Base-by-base conservation (phyloP, 1,139 yeast species). In the Hansenula sp. region DNA sequence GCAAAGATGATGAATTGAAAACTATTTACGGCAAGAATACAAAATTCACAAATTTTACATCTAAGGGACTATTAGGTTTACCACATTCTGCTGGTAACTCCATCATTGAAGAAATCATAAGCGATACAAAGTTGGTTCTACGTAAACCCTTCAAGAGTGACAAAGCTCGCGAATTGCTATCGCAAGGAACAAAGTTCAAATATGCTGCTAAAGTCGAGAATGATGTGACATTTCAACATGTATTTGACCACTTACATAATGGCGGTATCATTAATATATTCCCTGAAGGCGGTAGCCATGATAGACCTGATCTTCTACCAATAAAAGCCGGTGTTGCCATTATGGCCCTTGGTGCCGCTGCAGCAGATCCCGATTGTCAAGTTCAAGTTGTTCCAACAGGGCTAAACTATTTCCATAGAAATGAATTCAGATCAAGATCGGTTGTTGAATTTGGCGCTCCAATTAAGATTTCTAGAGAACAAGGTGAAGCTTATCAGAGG, bases 201-300 rank as follows among this genome's bases (percentile, higher is more conserved):
- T 66, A 70, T 38, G 89, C 91, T 2, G 77, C 80, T 6, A 82
- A 80, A 59, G 71, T 84, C 34, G 86, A 84, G 53, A 83, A 81
- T 53, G 72, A 77, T 43, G 56, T 59, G 13, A 77, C 82, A 9
- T 84, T 83, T 62, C 76, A 79, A 46, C 70, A 73, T 49, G 91
- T 84, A 6, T 84, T 82, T 55, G 71, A 74, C 43, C 83, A 80
- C 52, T 68, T 84, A 51, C 77, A 79, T 46, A 58, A 63, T 1
- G 78, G 80, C 10, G 77, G 79, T 28, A 73, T 79, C 16, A 70
- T 84, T 43, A 88, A 87, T 1, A 81, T 84, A 40, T 84, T 84
- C 53, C 90, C 91, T 1, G 93, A 85, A 65, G 93, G 91, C 41
- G 90, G 90, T 0, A 79, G 89, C n/a, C 93, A 84, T 58, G 93